Conservation (phyloP, 164 flowering plant species). For the Buxus sempervirens region DNA sequence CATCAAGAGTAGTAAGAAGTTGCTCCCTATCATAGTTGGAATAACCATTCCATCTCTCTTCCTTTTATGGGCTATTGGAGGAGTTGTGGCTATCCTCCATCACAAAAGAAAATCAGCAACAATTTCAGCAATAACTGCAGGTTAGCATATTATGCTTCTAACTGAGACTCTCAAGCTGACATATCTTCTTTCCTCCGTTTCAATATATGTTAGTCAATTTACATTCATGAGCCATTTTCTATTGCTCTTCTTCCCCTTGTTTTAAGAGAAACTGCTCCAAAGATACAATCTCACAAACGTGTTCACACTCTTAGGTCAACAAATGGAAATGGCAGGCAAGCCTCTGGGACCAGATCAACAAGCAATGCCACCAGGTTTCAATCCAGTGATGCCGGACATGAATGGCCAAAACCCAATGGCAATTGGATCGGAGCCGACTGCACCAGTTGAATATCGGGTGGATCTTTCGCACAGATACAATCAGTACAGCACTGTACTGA, state of each 20-base stretch:
- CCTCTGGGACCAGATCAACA: not conserved
- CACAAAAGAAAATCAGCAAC: conserved; percentile 1
- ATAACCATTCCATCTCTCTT: not conserved
- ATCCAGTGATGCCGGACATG: not conserved
- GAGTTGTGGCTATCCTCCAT: conserved; percentile 2
- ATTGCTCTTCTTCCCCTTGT: too few species aligned
- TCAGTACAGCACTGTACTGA: too few species aligned
- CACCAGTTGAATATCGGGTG: not conserved
- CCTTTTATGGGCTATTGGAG: conserved; percentile 8
- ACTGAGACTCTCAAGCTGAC: too few species aligned
- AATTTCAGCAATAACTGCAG: not conserved
- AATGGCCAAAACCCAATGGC: not conserved
- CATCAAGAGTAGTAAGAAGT: not conserved
- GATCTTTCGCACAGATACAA: not conserved
- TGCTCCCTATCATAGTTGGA: conserved; percentile 6
- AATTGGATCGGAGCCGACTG: not conserved
- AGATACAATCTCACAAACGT: not conserved
- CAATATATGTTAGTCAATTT: too few species aligned
- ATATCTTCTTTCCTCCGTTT: too few species aligned
- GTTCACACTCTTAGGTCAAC: not conserved
- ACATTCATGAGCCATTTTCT: too few species aligned
- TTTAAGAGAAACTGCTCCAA: too few species aligned
- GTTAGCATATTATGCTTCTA: not conserved
- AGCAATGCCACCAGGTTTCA: not conserved
- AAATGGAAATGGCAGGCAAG: not conserved